phyloP scores from a whole-genome alignment of 1,139 yeast species.

The Yamadazyma friedrichii region DNA sequence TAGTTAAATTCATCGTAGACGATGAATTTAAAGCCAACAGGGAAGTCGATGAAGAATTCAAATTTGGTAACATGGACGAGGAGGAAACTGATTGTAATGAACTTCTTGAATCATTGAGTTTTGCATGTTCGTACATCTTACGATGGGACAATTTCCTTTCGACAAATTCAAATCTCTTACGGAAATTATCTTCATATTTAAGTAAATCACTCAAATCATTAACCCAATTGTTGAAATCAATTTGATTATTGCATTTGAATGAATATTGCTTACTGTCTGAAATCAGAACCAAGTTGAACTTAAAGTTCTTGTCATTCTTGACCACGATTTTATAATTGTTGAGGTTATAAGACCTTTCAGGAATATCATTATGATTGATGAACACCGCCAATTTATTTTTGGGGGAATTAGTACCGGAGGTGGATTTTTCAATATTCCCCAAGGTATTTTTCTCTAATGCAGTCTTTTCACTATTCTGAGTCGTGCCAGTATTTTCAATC shows the following conservation, averaged over 20 bases:
- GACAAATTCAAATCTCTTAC: slow-evolving; percentile 34
- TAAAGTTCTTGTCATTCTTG: slow-evolving; percentile 35
- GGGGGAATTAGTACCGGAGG: slow-evolving; percentile 5
- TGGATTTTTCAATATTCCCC: background rate
- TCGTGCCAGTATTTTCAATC: slow-evolving; percentile 23
- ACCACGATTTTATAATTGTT: slow-evolving; percentile 35
- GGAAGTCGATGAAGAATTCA: background rate
- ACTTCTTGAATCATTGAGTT: background rate
- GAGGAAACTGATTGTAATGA: background rate
- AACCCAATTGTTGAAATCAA: slow-evolving; percentile 37
- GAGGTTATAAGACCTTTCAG: slow-evolving; percentile 43
- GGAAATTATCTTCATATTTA: slow-evolving; percentile 35
- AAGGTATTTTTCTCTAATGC: background rate
- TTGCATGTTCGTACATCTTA: slow-evolving; percentile 7
- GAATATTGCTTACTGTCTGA: slow-evolving; percentile 32
- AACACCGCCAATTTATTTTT: slow-evolving; percentile 43
- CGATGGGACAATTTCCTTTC: slow-evolving; percentile 20
- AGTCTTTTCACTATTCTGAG: background rate
- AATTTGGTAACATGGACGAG: background rate
- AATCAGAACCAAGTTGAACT: slow-evolving; percentile 33
- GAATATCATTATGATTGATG: slow-evolving; percentile 41
- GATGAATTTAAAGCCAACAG: background rate
- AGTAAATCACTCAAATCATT: slow-evolving; percentile 40
- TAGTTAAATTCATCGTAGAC: background rate
- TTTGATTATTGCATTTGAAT: slow-evolving; percentile 34